phyloP scores from a whole-genome alignment of 305 asterid species.

The Plantago lanceolata region DNA sequence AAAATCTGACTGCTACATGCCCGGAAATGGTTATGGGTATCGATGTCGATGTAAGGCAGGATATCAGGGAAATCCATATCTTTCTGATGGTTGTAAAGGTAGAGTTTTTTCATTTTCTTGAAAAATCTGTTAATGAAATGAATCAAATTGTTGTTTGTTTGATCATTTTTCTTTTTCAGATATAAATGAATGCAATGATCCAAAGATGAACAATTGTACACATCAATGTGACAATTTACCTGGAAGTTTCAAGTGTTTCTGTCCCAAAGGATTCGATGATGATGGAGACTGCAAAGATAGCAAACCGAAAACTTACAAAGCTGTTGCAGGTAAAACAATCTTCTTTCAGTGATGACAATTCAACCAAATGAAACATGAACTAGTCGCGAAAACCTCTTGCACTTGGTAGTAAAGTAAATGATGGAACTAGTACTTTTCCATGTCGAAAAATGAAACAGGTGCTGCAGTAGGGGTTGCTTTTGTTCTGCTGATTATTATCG shows the following conservation, averaged over 20 bases:
- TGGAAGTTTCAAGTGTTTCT: conserved; percentile 12
- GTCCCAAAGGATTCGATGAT: conserved; percentile 20
- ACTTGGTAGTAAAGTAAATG: no score
- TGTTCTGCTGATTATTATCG: no score
- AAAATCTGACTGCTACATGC: neutral
- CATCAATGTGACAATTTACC: conserved; percentile 6
- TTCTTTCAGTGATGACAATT: no score
- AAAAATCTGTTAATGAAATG: no score
- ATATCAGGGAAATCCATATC: conserved; percentile 1
- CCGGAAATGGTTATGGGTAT: no score
- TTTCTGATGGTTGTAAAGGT: neutral
- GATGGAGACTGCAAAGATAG: conserved; percentile 23
- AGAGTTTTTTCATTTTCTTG: conserved; percentile 14
- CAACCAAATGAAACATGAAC: no score
- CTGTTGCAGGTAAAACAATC: conserved; percentile 20
- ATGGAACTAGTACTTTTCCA: no score
- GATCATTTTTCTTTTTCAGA: neutral
- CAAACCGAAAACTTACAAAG: conserved; percentile 3
- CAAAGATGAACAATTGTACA: conserved; percentile 3
- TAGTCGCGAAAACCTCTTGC: no score
- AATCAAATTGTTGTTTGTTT: neutral
- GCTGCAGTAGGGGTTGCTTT: no score
- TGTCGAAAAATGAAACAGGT: no score
- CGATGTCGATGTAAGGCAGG: neutral
- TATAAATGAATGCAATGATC: conserved; percentile 1